Conservation (phyloP, 345 rosid genomes). For the Angophora floribunda region DNA sequence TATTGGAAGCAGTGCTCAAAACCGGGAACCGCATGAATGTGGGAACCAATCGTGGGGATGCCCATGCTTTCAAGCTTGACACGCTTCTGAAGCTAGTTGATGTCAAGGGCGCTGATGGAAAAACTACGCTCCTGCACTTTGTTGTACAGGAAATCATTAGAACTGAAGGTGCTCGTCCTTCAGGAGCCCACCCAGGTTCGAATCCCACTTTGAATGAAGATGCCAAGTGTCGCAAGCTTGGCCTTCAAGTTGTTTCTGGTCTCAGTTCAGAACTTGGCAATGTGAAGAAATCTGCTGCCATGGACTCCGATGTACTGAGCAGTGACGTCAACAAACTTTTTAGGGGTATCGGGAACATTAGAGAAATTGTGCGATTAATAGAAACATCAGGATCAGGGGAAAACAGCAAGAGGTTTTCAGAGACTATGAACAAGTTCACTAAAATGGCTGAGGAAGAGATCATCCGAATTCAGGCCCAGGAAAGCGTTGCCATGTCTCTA, state of each 20-base stretch:
- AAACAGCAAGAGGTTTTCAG: slow-evolving; percentile 45
- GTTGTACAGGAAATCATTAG: slow-evolving; percentile 96
- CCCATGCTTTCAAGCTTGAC: slow-evolving; percentile 96
- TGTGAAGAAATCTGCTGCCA: slow-evolving; percentile 95
- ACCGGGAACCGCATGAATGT: slow-evolving; percentile 99
- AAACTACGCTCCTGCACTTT: slow-evolving; percentile 93
- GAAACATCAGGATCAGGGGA: slow-evolving; percentile 27
- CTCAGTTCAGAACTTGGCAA: slow-evolving; percentile 65
- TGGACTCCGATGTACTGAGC: slow-evolving; percentile 89
- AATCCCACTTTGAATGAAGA: slow-evolving; percentile 39
- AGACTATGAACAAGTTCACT: slow-evolving; percentile 60
- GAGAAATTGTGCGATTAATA: slow-evolving; percentile 36
- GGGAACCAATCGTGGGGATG: slow-evolving; percentile 97
- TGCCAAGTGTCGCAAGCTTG: slow-evolving; percentile 71
- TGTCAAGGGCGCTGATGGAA: slow-evolving; percentile 94
- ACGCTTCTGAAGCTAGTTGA: slow-evolving; percentile 93
- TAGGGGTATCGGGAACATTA: slow-evolving; percentile 45
- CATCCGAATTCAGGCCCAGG: slow-evolving; percentile 81
- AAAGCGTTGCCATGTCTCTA: slow-evolving; percentile 72
- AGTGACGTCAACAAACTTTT: slow-evolving; percentile 81
- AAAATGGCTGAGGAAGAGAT: slow-evolving; percentile 74
- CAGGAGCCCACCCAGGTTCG: slow-evolving; percentile 31
- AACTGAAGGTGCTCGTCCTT: slow-evolving; percentile 81
- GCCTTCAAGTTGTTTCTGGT: slow-evolving; percentile 88
- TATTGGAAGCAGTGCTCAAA: slow-evolving; percentile 90